Base-by-base conservation (phyloP, 1,284 basidiomycete genomes). In the Hymenochaete sp. region DNA sequence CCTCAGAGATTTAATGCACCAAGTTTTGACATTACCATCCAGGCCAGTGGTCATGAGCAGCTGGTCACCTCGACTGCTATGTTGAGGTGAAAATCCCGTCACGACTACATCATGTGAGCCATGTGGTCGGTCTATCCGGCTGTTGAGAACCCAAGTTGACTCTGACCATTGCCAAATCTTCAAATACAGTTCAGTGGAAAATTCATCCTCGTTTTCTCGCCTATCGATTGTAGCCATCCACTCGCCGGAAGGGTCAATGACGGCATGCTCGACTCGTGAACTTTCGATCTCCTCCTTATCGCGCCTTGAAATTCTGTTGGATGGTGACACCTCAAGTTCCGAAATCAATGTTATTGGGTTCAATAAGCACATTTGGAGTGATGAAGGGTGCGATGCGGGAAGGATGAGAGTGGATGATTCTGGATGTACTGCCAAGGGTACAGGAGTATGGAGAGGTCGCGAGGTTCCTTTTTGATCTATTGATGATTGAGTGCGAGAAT, bases 201-300 rank as follows among this genome's bases (percentile, higher is more conserved):
- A 75, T 18, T 68, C 67, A 14, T 76, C 77, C 37, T 83, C 78
- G 11, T 75, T 79, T 49, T 79, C 73, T 48, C 93, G 77, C 26
- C 67, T 67, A 62, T 98, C 95, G 29, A 93, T 65, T 0, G 95
- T 96, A 1, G 92, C 92, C 81, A 99, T 82, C 93, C 95, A 98
- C 42, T 79, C 72, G n/a, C 82, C 84, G 29, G 63, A 70, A 4
- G 71, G 62, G 2, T 84, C 85, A 44, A 93, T 70, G 2, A 72
- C 77, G 4, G 77, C 78, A 16, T 68, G 70, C 47, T 89, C 82
- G 6, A 98, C 87, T 13, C 82, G 73, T 1, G 85, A 76, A 3
- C 87, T 82, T 51, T 90, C 82, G 46, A 93, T 65, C 6, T 75
- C 69, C 54, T 82, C 83, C 47, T 93, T 87, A 41, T 93, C 89